These are phyloP conservation scores for Penicillium fimorum DNA, from an alignment of 495 filamentous ascomycete genomes.

Conservation along the genomic window DNA sequence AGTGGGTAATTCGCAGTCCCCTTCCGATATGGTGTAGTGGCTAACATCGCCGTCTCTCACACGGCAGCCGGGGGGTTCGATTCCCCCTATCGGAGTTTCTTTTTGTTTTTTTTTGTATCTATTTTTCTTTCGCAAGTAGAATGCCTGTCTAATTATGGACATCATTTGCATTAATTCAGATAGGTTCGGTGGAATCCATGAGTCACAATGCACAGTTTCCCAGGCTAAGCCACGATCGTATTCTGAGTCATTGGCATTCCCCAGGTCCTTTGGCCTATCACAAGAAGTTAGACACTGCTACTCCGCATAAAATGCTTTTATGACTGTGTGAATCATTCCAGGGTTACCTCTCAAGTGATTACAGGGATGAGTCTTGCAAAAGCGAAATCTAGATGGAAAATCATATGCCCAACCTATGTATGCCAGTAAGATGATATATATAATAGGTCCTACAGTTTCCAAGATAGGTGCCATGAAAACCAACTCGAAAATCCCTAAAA, in stretches of 20 bases:
- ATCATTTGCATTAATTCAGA: too few species aligned
- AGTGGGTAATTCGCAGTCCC: too few species aligned
- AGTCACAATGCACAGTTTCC: not conserved
- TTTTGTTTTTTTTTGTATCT: constrained; percentile 1
- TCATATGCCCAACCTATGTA: not conserved
- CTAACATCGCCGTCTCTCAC: constrained; percentile 40
- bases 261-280: not conserved
- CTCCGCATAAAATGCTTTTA: not conserved
- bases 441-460: not conserved
- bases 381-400: not conserved
- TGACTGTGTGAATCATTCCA: not conserved
- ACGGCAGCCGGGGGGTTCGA: constrained; percentile 34
- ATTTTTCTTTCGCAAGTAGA: not conserved
- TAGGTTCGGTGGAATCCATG: not conserved
- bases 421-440: not conserved
- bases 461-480: not conserved
- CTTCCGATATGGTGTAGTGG: constrained; percentile 42
- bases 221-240: not conserved
- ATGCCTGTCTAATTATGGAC: too few species aligned
- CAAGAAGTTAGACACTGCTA: not conserved
- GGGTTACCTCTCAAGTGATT: not conserved
- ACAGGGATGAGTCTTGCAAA: not conserved
- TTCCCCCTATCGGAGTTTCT: constrained; percentile 24
- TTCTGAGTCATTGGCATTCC: not conserved
- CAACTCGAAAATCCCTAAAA: not conserved